Evolutionary conservation across 2,329 filamentous ascomycete species (phyloP).

Genomic region (Nannizziopsis barbatae): DNA sequence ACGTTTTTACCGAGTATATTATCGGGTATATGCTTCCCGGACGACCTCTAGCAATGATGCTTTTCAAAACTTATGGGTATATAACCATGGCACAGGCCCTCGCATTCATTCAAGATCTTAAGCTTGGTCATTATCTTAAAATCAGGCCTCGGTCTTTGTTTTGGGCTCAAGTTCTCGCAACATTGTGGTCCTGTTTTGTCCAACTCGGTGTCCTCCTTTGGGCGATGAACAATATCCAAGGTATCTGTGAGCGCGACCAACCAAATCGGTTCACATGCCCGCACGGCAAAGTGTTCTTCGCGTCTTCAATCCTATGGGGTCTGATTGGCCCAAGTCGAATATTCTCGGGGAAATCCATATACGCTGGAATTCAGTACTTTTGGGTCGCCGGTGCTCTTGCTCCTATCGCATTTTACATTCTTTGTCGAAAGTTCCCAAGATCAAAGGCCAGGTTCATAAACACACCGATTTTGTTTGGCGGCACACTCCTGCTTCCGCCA

Average conservation of each 20-base stretch:
- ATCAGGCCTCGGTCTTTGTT: constrained; percentile 43
- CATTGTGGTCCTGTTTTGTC: constrained; percentile 41
- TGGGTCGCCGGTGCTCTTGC: constrained; percentile 55
- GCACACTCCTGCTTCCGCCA: constrained; percentile 52
- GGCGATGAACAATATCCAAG: constrained; percentile 46
- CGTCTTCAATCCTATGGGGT: constrained; percentile 61
- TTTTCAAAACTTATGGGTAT: constrained; percentile 66
- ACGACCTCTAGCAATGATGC: constrained; percentile 60
- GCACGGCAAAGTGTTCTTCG: constrained; percentile 52
- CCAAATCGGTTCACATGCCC: constrained; percentile 51
- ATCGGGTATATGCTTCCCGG: constrained; percentile 64
- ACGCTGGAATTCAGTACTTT: constrained; percentile 56
- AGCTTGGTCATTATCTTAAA: constrained; percentile 58
- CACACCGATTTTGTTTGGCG: constrained; percentile 58
- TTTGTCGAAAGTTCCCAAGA: constrained; percentile 51
- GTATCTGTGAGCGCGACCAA: constrained; percentile 51
- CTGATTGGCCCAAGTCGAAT: constrained; percentile 60
- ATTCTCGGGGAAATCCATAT: constrained; percentile 53
- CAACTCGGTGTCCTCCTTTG: constrained; percentile 39
- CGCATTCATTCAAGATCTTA: constrained; percentile 55
- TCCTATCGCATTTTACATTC: constrained; percentile 51
- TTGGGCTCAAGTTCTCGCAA: constrained; percentile 41
- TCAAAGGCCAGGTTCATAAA: constrained; percentile 55
- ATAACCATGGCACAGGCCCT: constrained; percentile 56
- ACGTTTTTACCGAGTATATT: constrained; percentile 63